Conservation (phyloP, 495 filamentous ascomycete species). For the Chlorociboria aeruginascens region DNA sequence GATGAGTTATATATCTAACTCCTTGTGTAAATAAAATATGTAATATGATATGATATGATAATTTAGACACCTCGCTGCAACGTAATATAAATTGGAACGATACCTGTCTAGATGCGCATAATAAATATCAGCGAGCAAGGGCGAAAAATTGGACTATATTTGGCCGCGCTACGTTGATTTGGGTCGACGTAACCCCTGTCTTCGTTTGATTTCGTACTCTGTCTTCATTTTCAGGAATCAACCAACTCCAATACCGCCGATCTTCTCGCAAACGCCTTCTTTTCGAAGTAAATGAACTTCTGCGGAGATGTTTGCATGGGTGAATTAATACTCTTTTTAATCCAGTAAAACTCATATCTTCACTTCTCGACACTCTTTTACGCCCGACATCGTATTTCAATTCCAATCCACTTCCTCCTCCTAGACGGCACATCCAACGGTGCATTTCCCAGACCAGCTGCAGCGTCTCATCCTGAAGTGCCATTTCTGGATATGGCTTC, state of each 20-base stretch:
- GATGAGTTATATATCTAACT: too few species aligned
- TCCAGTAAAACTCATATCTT: constrained; percentile 4
- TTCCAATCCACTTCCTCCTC: neutral
- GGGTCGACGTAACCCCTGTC: too few species aligned
- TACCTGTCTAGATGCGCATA: too few species aligned
- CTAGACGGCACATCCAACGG: neutral
- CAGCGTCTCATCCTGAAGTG: neutral
- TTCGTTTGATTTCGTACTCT: neutral
- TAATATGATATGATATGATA: too few species aligned
- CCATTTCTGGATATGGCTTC: constrained; percentile 29
- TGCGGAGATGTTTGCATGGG: constrained; percentile 17
- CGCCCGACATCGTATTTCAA: constrained; percentile 3
- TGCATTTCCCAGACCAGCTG: neutral
- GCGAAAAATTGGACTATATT: too few species aligned
- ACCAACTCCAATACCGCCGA: neutral
- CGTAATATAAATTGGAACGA: too few species aligned
- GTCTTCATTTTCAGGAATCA: neutral
- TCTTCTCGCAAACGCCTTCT: neutral
- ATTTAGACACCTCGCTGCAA: too few species aligned
- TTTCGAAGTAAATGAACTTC: constrained; percentile 1
- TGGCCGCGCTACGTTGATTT: too few species aligned
- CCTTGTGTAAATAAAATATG: too few species aligned
- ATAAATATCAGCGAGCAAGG: too few species aligned
- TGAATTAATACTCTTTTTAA: constrained; percentile 19
- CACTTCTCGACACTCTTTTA: constrained; percentile 12